phyloP scores from a whole-genome alignment of 257 asterid genomes.

The Przewalskia tangutica region DNA sequence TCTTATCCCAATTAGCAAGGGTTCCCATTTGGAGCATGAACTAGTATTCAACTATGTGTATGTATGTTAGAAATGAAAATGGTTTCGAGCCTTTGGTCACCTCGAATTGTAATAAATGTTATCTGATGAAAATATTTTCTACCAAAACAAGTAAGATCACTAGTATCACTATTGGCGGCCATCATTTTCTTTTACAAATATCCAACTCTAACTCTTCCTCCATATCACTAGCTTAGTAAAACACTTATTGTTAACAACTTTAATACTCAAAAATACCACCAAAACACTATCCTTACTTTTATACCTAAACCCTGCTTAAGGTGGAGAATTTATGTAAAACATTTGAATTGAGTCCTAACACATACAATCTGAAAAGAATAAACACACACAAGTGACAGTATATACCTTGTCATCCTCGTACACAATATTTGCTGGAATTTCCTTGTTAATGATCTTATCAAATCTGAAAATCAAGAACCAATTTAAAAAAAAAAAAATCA shows the following conservation, averaged over 20 bases:
- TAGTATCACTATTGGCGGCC: neutral
- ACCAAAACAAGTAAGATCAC: neutral
- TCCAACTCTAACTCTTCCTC: neutral
- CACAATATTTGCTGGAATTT: constrained; percentile 69
- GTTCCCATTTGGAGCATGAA: neutral
- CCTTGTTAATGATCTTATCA: constrained; percentile 80
- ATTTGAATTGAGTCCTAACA: neutral
- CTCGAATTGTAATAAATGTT: neutral
- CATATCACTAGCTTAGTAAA: neutral
- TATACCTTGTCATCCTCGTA: constrained; percentile 85
- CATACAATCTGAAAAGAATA: neutral
- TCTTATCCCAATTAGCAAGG: neutral
- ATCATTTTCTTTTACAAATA: neutral
- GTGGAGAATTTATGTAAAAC: too few species aligned
- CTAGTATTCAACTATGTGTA: neutral
- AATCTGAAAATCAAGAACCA: constrained; percentile 43
- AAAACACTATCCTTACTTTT: neutral
- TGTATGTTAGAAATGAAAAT: neutral
- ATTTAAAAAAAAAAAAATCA: too few species aligned
- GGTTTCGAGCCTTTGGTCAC: neutral
- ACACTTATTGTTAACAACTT: neutral
- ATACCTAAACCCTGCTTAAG: neutral
- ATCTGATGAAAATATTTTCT: neutral
- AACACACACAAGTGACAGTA: neutral
- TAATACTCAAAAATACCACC: neutral